Evolutionary conservation across 352 stramenopile species (phyloP).

Genomic region (Phytopythium mirpurense): DNA sequence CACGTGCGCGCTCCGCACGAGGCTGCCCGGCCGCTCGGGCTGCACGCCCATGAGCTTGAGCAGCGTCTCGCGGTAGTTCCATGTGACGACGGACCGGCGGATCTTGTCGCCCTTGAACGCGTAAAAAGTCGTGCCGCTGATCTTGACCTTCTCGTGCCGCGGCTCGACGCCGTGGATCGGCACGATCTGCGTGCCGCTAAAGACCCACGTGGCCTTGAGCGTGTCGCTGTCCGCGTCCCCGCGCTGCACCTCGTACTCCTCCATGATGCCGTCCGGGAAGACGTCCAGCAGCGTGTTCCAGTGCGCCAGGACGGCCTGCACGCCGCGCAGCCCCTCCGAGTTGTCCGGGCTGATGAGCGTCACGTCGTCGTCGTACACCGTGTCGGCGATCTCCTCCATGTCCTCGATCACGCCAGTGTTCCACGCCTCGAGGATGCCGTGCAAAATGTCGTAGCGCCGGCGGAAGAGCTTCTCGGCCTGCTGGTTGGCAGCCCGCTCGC

Average conservation of each 20-base stretch:
- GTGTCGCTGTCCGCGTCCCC: constrained; percentile 52
- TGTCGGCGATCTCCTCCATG: constrained; percentile 74
- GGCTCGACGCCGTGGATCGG: constrained; percentile 67
- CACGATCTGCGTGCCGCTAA: constrained; percentile 75
- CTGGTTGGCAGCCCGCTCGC: constrained; percentile 21
- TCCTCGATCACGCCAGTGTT: constrained; percentile 81
- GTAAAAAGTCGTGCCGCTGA: constrained; percentile 71
- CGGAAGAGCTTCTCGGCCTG: constrained; percentile 53
- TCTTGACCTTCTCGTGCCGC: constrained; percentile 73
- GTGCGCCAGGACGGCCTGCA: constrained; percentile 68
- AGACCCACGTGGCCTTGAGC: constrained; percentile 71
- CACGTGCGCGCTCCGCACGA: constrained; percentile 16
- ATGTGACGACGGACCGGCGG: constrained; percentile 60
- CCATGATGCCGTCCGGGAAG: constrained; percentile 80
- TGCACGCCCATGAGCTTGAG: constrained; percentile 67
- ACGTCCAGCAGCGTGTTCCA: constrained; percentile 64
- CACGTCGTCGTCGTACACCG: constrained; percentile 69
- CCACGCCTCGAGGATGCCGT: constrained; percentile 73
- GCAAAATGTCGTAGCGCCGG: constrained; percentile 64
- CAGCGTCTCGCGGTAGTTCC: constrained; percentile 69
- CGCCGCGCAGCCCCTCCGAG: constrained; percentile 50
- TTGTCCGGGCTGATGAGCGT: constrained; percentile 65
- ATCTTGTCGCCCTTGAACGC: constrained; percentile 78
- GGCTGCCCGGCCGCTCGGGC: constrained; percentile 15
- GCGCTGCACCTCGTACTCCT: constrained; percentile 72